A percentile compares a stretch with the other conserved stretches of the same genome.
Evolutionary conservation across 2,329 filamentous ascomycete species (phyloP).

Genomic region (Diaporthe australafricana): DNA sequence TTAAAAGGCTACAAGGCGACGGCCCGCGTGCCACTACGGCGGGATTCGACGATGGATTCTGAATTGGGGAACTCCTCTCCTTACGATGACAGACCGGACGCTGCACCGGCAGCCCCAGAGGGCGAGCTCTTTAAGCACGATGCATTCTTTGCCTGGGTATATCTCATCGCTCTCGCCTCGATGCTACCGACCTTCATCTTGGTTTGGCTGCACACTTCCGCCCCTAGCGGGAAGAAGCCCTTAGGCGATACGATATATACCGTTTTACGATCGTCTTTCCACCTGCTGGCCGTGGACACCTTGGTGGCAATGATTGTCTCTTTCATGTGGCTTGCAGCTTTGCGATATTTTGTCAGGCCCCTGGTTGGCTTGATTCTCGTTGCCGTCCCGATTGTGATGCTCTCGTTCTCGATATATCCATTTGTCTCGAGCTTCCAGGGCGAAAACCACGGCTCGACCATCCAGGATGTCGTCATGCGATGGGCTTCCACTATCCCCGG

Average conservation of each 20-base stretch:
- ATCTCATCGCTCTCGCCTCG: conserved; percentile 84
- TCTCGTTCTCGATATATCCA: conserved; percentile 92
- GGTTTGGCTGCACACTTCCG: conserved; percentile 88
- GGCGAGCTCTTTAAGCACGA: conserved; percentile 85
- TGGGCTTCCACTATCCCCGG: conserved; percentile 85
- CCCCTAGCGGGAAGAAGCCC: conserved; percentile 74
- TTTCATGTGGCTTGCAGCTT: conserved; percentile 87
- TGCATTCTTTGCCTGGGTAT: conserved; percentile 91
- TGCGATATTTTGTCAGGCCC: conserved; percentile 89
- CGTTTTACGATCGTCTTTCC: conserved; percentile 85
- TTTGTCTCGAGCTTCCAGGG: conserved; percentile 91
- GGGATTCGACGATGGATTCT: conserved; percentile 57
- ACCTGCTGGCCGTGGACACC: conserved; percentile 91
- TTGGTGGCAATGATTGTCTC: conserved; percentile 90
- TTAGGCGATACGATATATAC: conserved; percentile 96
- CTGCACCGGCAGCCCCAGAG: conserved; percentile 55
- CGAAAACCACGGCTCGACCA: conserved; percentile 74
- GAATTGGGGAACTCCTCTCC: conserved; percentile 53
- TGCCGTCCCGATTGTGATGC: conserved; percentile 85
- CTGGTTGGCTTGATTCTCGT: conserved; percentile 84
- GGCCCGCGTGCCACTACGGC: conserved; percentile 53
- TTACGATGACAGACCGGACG: conserved; percentile 50
- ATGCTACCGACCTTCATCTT: conserved; percentile 91
- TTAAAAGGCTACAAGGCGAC: conserved; percentile 59
- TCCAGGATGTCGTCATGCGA: conserved; percentile 92